Evolutionary conservation across 2,329 filamentous ascomycete genomes (phyloP), one percentile per base, ranked within the genome.

Genomic region (Keithomyces neogunnii): DNA sequence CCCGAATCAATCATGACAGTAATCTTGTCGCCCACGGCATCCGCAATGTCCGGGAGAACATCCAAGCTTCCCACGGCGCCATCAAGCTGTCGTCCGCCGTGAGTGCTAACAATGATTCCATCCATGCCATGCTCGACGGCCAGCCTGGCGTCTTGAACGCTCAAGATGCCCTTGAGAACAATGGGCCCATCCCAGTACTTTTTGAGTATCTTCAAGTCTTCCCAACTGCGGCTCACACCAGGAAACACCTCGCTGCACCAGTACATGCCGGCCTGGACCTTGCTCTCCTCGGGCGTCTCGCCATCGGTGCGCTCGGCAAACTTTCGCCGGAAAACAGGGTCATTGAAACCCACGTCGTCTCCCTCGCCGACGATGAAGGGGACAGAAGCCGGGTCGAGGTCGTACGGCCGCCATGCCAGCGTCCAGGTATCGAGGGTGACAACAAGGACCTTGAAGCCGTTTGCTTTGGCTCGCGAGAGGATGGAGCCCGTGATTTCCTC

Each of bases 401-500:
- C 85, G 0, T 71, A 73, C 0, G 85, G 85, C 38, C 86, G 73
- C 85, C 85, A 90, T 1, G 77, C 78, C 36, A 89, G 72, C 10
- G 76, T 75, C 66, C 81, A 87, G 0, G 85, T 89, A 64, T 90
- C 86, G 0, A 89, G 71, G 0, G 87, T 90, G 1, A 90, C 82
- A 5, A 89, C 78, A 0, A 89, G 72, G 1, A 82, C 83, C 35
- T 73, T 75, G 66, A 76, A 89, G 1, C 85, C 85, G 33, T 71
- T 75, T 0, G 67, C 71, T 60, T 80, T 81, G 0, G 85, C 86
- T 0, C 85, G 75, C 1, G 66, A 62, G 4, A 89, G 72, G 13
- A 89, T 68, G 1, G 80, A 85, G 0, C 75, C 69, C 0, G 85
- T 89, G 50, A 89, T 71, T 3, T 83, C 78, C 49, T 89, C 76